phyloP scores from a whole-genome alignment of 768 basidiomycete species.

The Tulasnella sp. region DNA sequence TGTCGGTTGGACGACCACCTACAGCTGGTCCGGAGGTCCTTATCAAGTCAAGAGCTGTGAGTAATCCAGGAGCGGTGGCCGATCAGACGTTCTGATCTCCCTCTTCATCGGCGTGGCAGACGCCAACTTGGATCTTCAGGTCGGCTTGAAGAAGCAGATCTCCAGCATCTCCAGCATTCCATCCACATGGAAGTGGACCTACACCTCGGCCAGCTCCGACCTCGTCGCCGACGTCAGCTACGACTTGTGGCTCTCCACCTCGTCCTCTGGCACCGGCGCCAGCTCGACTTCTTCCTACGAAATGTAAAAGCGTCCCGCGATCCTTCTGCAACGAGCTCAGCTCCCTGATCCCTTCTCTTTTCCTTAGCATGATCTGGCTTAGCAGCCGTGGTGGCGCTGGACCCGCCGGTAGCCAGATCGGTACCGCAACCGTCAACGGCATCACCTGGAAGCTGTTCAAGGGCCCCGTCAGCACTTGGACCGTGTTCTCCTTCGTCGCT shows the following conservation, averaged over 20 bases:
- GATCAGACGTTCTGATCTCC: background rate
- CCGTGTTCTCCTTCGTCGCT: background rate
- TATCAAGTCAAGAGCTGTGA: constrained; percentile 4
- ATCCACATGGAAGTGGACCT: background rate
- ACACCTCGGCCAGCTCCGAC: background rate
- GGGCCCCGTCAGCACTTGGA: background rate
- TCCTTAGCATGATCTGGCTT: constrained; percentile 5
- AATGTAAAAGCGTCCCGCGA: background rate
- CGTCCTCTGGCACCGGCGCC: background rate
- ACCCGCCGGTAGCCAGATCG: constrained; percentile 1
- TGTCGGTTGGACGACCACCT: background rate
- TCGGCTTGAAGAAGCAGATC: background rate
- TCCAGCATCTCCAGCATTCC: background rate
- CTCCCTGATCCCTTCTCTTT: background rate
- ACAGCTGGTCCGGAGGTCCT: constrained; percentile 1
- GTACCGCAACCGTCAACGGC: background rate
- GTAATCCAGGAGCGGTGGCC: background rate
- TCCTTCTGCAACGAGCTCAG: background rate
- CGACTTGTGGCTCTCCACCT: constrained; percentile 1
- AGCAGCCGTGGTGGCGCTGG: background rate
- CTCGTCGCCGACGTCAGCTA: constrained; percentile 2
- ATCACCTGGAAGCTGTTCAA: background rate
- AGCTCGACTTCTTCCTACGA: background rate
- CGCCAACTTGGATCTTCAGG: background rate
- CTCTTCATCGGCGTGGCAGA: background rate